Evolutionary conservation across 78 protist genomes (phyloP), one percentile per base, ranked within the genome.

Genomic region (Isochrysis galbana): DNA sequence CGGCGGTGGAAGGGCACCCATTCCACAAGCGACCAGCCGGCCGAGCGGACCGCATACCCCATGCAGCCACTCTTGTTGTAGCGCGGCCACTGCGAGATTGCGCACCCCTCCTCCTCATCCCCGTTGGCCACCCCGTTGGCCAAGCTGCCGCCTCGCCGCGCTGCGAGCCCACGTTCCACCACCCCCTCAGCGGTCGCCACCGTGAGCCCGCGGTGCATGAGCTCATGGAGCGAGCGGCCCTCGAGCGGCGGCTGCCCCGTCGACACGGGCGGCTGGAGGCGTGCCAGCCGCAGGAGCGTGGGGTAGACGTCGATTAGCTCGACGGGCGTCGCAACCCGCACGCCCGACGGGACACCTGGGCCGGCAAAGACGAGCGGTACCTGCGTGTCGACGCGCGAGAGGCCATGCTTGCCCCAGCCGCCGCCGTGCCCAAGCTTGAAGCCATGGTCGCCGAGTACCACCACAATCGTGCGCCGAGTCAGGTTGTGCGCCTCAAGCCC

Each of bases 331-430:
- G 46, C 46, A 0, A 39, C 32, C 14, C 14, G n/a, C 11, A 17
- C 21, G 34, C n/a, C n/a, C 44, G 84, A 17, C 46, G 46, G 23
- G 3, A 39, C 2, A 1, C 84, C 46, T 26, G 45, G 84, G 17
- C 19, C 84, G 32, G 47, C 46, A 5, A 77, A 4, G 32, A 77
- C 29, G 14, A 77, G 46, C 3, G 84, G 84, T 17, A 77, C 84
- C n/a, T 39, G 84, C 46, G 84, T 77, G 84, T 77, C 84, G 0
- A 14, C 32, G 29, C 34, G 1, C 47, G 23, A 0, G 47, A 77
- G 32, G 48, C 47, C 21, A 46, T 77, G 84, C 84, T 77, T 77
- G 47, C 84, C 84, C 84, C 84, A 77, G 34, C 84, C 46, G 3
- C 84, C 84, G 14, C 4, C 11, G 2, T 39, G 21, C 34, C 84